phyloP scores from a whole-genome alignment of 1,139 yeast species.

The Tardiomyces blankii region DNA sequence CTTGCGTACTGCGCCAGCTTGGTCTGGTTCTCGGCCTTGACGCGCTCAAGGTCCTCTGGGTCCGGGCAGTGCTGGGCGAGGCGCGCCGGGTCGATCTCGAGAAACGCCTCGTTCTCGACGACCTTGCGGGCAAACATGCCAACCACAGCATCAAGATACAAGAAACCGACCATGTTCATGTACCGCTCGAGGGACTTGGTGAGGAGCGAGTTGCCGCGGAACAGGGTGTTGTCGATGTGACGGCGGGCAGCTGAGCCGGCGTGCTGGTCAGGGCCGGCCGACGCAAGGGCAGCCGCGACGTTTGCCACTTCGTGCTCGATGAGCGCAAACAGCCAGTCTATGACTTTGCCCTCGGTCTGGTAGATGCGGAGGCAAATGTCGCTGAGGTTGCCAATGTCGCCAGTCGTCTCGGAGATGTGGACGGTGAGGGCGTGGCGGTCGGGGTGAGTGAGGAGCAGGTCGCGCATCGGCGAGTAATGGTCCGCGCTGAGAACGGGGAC shows the following conservation, averaged over 20 bases:
- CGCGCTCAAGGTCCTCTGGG: slow-evolving; percentile 24
- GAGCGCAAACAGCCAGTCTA: slow-evolving; percentile 57
- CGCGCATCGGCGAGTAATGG: slow-evolving; percentile 48
- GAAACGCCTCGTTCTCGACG: slow-evolving; percentile 37
- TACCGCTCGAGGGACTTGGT: slow-evolving; percentile 74
- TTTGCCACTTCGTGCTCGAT: slow-evolving; percentile 44
- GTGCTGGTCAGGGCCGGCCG: slow-evolving; percentile 8
- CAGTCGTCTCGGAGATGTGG: slow-evolving; percentile 33
- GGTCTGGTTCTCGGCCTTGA: slow-evolving; percentile 40
- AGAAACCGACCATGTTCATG: slow-evolving; percentile 67
- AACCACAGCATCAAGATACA: slow-evolving; percentile 61
- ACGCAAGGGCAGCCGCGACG: slow-evolving; percentile 5
- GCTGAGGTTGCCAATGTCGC: slow-evolving; percentile 11
- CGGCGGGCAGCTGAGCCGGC: slow-evolving; percentile 17
- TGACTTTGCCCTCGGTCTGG: slow-evolving; percentile 37
- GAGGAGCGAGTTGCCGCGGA: slow-evolving; percentile 75
- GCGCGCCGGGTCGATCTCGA: slow-evolving; percentile 67
- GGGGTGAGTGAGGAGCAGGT: slow-evolving; percentile 7
- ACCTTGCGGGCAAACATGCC: slow-evolving; percentile 55
- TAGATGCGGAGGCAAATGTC: slow-evolving; percentile 17
- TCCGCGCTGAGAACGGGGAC: slow-evolving; percentile 49
- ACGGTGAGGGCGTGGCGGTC: slow-evolving; percentile 9
- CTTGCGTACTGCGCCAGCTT: slow-evolving; percentile 46
- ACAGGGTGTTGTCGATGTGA: slow-evolving; percentile 49
- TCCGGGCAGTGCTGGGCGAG: slow-evolving; percentile 26